Conservation (phyloP, 2,329 filamentous ascomycete genomes). For the Aspergillus sclerotialis region DNA sequence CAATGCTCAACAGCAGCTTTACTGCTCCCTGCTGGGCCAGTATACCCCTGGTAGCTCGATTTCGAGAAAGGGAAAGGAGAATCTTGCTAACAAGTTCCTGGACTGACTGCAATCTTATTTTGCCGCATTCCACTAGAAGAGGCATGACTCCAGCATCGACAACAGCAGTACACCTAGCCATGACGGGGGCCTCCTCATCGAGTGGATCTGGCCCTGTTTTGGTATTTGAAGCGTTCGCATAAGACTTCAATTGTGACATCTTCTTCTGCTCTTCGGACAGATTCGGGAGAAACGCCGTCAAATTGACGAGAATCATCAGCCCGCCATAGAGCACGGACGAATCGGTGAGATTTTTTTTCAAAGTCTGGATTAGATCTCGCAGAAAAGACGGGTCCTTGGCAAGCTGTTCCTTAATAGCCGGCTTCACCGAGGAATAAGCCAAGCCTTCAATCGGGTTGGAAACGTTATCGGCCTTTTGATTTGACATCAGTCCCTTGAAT, state of each 20-base stretch:
- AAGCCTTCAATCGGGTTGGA: constrained; percentile 80
- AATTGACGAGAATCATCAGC: constrained; percentile 76
- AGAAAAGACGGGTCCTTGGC: constrained; percentile 63
- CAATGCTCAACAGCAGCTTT: constrained; percentile 71
- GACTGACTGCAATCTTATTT: constrained; percentile 62
- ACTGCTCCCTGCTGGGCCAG: constrained; percentile 93
- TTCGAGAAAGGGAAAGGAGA: constrained; percentile 68
- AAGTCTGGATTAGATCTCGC: constrained; percentile 53
- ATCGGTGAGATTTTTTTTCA: constrained; percentile 47
- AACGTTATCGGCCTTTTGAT: constrained; percentile 47
- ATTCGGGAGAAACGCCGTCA: constrained; percentile 71
- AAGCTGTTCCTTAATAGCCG: constrained; percentile 76
- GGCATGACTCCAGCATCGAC: constrained; percentile 74
- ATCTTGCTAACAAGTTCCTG: constrained; percentile 66
- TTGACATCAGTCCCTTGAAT: constrained; percentile 44
- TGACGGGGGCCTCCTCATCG: constrained; percentile 69
- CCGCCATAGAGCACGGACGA: constrained; percentile 75
- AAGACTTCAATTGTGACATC: constrained; percentile 86
- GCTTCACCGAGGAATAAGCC: constrained; percentile 82
- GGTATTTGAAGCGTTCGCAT: constrained; percentile 76
- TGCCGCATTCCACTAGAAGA: constrained; percentile 68
- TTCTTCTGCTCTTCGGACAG: constrained; percentile 87
- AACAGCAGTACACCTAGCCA: constrained; percentile 66
- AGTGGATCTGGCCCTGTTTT: constrained; percentile 55
- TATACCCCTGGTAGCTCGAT: constrained; percentile 64